Base-by-base conservation (phyloP, 768 basidiomycete species). In the Leccinum sublutescens region DNA sequence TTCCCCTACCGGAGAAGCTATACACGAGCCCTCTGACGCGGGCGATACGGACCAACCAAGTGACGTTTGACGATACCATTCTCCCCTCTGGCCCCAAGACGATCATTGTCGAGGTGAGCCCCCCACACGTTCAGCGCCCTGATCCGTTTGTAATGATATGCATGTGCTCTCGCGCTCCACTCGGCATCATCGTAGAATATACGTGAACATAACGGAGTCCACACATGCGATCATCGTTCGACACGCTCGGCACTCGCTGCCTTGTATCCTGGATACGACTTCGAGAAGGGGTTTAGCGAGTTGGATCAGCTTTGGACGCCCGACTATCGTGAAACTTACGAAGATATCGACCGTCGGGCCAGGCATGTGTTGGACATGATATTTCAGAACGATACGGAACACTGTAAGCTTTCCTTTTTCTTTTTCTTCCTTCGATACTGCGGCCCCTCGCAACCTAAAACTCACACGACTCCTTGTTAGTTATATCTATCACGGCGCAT, bases 181-280 rank as follows among this genome's bases (percentile, higher is more conserved):
- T 40, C 38, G n/a, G 40, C 23, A 10, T 5, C 8, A 21, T 31
- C 23, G 9, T 15, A 91, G 89, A 80, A 87, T 58, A 80, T 83
- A 36, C 82, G 89, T 36, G 90, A 92, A 71, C 79, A 80, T 57
- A 69, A 66, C 10, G 89, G 89, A 0, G 78, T 82, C 1, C 87
- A 91, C 63, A 89, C 88, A 0, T 92, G 89, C 64, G 90, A 92
- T 69, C 80, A 80, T 58, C 81, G 89, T 12, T 75, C 74, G n/a
- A 75, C 82, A 0, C 75, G 75, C 15, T 75, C 80, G 0, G 77
- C 80, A 43, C 84, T 91, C 48, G 64, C 58, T 2, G 54, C 40
- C 1, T n/a, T 49, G 3, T 69, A 69, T 17, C 83, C 85, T 0
- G 66, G 71, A 10, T 85, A 84, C 60, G 55, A 52, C 2, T 79